These are phyloP conservation scores for Geum urbanum DNA, from an alignment of 306 rosid species.

Conservation along the genomic window DNA sequence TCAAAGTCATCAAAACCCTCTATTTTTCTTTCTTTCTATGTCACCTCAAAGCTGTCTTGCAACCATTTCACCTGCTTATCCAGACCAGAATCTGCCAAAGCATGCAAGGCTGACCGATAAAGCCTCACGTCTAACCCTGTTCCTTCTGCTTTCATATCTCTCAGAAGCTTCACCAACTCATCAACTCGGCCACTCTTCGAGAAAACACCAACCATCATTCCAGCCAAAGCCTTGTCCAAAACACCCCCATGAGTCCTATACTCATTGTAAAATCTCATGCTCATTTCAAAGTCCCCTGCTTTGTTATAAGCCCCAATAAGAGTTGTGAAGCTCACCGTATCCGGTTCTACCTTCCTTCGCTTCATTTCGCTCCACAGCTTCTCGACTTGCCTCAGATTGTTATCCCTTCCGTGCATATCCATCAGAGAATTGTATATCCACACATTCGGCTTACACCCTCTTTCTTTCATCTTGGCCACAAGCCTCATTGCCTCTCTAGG, in stretches of 20 bases:
- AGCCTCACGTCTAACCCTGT: constrained; percentile 55
- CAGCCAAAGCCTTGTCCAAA: constrained; percentile 65
- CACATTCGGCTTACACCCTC: constrained; percentile 67
- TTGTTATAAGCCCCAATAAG: constrained; percentile 57
- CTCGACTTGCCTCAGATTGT: constrained; percentile 58
- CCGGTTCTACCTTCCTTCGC: constrained; percentile 58
- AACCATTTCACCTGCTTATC: constrained; percentile 54
- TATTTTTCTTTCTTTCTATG: background rate
- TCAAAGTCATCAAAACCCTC: background rate
- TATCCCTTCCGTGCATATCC: constrained; percentile 67
- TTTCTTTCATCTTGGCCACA: constrained; percentile 74
- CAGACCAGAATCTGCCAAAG: constrained; percentile 66
- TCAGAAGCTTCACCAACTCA: constrained; percentile 57
- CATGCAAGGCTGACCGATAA: constrained; percentile 57
- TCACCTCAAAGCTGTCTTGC: constrained; percentile 35
- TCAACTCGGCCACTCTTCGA: constrained; percentile 46
- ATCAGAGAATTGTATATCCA: constrained; percentile 75
- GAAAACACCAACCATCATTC: constrained; percentile 68
- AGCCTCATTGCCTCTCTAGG: constrained; percentile 48
- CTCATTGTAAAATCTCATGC: constrained; percentile 44
- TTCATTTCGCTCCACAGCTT: constrained; percentile 75
- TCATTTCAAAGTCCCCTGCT: constrained; percentile 47
- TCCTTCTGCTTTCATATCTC: constrained; percentile 64
- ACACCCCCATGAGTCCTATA: constrained; percentile 54
- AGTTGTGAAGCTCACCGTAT: constrained; percentile 62